Evolutionary conservation across 768 basidiomycete species (phyloP).

Genomic region (Imleria badia): DNA sequence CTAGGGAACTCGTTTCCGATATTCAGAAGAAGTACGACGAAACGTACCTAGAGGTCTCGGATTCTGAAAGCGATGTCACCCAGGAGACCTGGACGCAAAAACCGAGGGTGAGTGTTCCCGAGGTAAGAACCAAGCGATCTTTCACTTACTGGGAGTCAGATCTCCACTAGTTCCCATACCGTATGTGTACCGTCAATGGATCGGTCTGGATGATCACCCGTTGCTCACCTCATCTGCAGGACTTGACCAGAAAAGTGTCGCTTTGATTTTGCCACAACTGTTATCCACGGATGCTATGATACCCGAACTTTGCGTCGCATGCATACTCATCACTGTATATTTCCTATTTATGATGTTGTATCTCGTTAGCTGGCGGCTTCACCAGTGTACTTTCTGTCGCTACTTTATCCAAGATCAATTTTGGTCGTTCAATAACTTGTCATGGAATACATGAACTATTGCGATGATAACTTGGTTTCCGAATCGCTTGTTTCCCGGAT

Average conservation of each 20-base stretch:
- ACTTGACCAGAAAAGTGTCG: conserved; percentile 14
- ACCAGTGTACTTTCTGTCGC: too few relatives aligned
- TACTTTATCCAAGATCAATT: too few relatives aligned
- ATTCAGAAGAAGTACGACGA: conserved; percentile 14
- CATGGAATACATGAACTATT: too few relatives aligned
- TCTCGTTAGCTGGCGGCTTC: too few relatives aligned
- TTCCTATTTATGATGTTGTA: too few relatives aligned
- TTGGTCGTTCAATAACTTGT: too few relatives aligned
- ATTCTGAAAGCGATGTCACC: neutral
- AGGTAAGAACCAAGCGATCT: neutral
- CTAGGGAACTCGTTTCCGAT: conserved; percentile 15
- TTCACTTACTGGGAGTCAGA: conserved; percentile 5
- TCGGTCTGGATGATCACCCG: neutral
- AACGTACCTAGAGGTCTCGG: neutral
- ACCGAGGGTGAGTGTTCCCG: conserved; percentile 20
- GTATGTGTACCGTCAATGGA: neutral
- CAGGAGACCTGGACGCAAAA: conserved; percentile 10
- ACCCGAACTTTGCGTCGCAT: too few relatives aligned
- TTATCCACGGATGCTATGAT: too few relatives aligned
- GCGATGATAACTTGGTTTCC: too few relatives aligned
- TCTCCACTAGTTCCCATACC: conserved; percentile 6
- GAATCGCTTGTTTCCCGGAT: too few relatives aligned
- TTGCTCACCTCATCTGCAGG: conserved; percentile 3
- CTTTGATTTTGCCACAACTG: conserved; percentile 16
- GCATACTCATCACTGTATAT: too few relatives aligned